Evolutionary conservation across 331 rosid species (phyloP), one percentile per base, ranked within the genome.

Genomic region (Telfairia occidentalis): DNA sequence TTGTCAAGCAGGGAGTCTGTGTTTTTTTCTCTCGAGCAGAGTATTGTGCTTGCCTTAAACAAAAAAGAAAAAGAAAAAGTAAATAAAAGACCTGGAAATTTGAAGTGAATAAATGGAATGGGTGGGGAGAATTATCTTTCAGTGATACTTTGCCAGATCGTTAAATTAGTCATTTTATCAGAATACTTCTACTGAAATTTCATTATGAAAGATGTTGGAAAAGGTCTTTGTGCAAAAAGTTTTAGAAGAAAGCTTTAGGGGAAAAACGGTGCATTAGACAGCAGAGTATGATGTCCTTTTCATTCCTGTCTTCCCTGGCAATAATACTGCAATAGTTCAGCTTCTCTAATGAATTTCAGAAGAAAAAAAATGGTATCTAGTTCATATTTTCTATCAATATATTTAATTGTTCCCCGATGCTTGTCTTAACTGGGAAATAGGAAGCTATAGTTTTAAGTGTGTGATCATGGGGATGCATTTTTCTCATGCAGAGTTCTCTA

Each of bases 401-500:
- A 19, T 1, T 37, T 23, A 19, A 35, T 12, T 40, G 2, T 66
- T 12, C 0, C 38, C 34, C 2, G 2, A 24, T 43, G 38, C 23
- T 2, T 67, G 26, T 40, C 57, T 26, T 24, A 28, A 28, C 58
- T 26, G 23, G 35, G 24, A 8, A 53, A 29, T 8, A 15, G 63
- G 16, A 76, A 66, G 63, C 43, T 50, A 34, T 23, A 43, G 50
- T 71, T 42, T 21, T 16, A 55, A 76, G 63, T 28, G 13, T 50
- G 32, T 50, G 10, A 66, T 29, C 52, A 50, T 64, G 43, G 28
- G 35, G 50, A 30, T 65, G 30, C 16, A 77, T 55, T 37, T 38
- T 66, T 71, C n/a, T 65, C 28, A 26, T 66, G 49, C 86, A 92
- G 97, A 84, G 32, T 37, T 83, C 92, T 69, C 52, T 80, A 48